A percentile compares a stretch with the other conserved stretches of the same genome.
These are phyloP conservation scores for Sophora flavescens DNA, from an alignment of 306 rosid species.

Conservation along the genomic window DNA sequence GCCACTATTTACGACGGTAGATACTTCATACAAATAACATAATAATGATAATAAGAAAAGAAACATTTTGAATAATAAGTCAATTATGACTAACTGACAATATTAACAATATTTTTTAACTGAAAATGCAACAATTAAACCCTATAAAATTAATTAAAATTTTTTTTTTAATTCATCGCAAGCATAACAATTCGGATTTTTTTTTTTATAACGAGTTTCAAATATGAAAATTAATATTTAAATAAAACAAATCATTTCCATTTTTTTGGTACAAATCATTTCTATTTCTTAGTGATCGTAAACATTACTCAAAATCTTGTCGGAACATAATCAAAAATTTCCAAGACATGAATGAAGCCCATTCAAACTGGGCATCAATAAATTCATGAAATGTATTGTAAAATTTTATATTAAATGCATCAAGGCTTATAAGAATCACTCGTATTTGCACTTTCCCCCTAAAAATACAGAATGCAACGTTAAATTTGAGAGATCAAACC, in stretches of 20 bases:
- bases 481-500: constrained; percentile 41
- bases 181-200: not conserved
- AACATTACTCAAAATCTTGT: not conserved
- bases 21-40: too few species aligned
- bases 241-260: not conserved
- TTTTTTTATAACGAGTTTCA: too few species aligned
- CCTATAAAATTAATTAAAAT: not conserved
- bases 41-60: too few species aligned
- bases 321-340: constrained; percentile 21
- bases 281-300: not conserved
- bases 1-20: too few species aligned
- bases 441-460: constrained; percentile 35
- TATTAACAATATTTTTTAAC: too few species aligned
- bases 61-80: too few species aligned
- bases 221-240: not conserved
- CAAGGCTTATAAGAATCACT: constrained; percentile 38
- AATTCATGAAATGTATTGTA: not conserved
- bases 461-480: constrained; percentile 20
- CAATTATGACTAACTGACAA: too few species aligned
- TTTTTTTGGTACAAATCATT: not conserved
- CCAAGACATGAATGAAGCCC: not conserved
- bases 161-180: not conserved
- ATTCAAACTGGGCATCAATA: not conserved
- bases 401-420: constrained; percentile 45
- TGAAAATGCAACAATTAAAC: too few species aligned